Conservation (phyloP, 371 early-diverging fungal genomes). For the Rhizomucor pusillus region DNA sequence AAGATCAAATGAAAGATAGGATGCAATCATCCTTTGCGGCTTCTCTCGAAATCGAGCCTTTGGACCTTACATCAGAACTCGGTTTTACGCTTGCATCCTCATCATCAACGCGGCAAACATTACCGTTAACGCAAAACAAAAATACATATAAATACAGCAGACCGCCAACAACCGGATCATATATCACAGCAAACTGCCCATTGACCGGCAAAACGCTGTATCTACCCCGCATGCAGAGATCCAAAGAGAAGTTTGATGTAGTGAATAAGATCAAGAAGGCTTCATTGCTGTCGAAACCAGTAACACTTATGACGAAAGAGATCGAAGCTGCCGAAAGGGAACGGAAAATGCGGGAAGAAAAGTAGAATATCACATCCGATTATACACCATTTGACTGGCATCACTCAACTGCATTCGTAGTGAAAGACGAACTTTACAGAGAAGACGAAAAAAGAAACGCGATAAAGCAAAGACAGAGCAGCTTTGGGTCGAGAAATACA, state of each 20-base stretch:
- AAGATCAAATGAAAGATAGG: too few species aligned
- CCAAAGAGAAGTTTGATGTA: conserved; percentile 5
- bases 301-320: conserved; percentile 28
- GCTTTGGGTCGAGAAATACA: conserved; percentile 93
- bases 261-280: conserved; percentile 10
- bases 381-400: too few species aligned
- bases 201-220: conserved; percentile 46
- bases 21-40: too few species aligned
- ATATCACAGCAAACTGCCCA: conserved; percentile 23
- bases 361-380: conserved; percentile 5
- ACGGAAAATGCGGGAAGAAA: conserved; percentile 1
- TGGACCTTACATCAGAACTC: too few species aligned
- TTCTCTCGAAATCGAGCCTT: too few species aligned
- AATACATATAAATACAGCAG: conserved; percentile 5
- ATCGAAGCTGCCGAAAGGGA: conserved; percentile 13
- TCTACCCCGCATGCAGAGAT: conserved; percentile 30
- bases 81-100: too few species aligned
- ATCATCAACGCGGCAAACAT: too few species aligned
- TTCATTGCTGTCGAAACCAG: conserved; percentile 26
- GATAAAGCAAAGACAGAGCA: conserved; percentile 5
- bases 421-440: conserved; percentile 9
- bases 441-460: conserved; percentile 14
- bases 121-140: too few species aligned
- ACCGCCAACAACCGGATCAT: conserved; percentile 21
- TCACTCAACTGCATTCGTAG: too few species aligned